These are phyloP conservation scores for Candida sp. DNA, from an alignment of 1,139 yeast species.

Conservation along the genomic window DNA sequence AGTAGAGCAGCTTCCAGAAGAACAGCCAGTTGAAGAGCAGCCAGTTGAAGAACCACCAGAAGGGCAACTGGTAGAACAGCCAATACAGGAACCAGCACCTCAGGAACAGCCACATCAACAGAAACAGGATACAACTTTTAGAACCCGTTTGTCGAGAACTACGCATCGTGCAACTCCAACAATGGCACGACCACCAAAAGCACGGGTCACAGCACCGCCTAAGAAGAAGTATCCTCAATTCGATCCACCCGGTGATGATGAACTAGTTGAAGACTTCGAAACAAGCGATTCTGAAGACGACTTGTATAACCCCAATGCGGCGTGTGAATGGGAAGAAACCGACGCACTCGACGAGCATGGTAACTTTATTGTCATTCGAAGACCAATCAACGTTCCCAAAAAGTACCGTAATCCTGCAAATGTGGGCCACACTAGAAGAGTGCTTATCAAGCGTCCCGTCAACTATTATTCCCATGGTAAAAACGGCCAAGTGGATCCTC, in stretches of 20 bases:
- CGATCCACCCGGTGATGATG: background rate
- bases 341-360: conserved; percentile 24
- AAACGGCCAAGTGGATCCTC: background rate
- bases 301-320: conserved; percentile 15
- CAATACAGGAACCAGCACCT: background rate
- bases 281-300: conserved; percentile 9
- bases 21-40: too few species aligned
- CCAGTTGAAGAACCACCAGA: background rate
- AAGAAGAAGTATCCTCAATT: background rate
- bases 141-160: background rate
- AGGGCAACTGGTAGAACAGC: background rate
- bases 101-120: background rate
- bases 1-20: too few species aligned
- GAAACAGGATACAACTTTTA: conserved; percentile 1
- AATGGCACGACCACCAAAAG: background rate
- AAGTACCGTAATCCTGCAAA: conserved; percentile 17
- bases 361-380: conserved; percentile 22
- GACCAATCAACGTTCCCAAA: conserved; percentile 24
- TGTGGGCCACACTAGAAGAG: conserved; percentile 17
- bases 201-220: background rate
- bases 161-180: background rate
- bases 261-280: background rate
- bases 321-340: conserved; percentile 30
- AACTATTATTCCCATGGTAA: conserved; percentile 1
- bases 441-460: conserved; percentile 18